phyloP scores from a whole-genome alignment of 108 stramenopile species.

The Epithemia pelagica region DNA sequence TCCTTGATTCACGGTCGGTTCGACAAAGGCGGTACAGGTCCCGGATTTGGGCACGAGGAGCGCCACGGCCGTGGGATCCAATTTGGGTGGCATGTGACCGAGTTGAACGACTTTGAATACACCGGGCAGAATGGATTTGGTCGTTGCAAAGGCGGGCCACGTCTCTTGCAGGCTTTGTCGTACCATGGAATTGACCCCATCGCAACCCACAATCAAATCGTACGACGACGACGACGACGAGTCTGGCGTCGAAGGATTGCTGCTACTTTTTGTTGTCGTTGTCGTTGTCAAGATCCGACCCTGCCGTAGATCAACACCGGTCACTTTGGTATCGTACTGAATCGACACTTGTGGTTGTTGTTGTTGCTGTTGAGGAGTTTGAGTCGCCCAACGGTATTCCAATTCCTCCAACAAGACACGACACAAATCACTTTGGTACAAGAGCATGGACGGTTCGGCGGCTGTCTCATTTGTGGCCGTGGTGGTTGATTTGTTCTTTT shows the following conservation, averaged over 20 bases:
- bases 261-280: not conserved
- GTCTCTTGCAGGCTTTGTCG: slow-evolving; percentile 22
- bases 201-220: slow-evolving; percentile 67
- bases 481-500: slow-evolving; percentile 1
- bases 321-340: not conserved
- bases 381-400: slow-evolving; percentile 16
- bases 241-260: not conserved
- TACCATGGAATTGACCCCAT: slow-evolving; percentile 67
- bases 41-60: slow-evolving; percentile 49
- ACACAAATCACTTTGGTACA: slow-evolving; percentile 75
- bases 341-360: not conserved
- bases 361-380: too few species aligned
- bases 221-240: slow-evolving; percentile 14
- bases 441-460: slow-evolving; percentile 55
- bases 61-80: slow-evolving; percentile 54
- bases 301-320: not conserved
- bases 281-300: not conserved
- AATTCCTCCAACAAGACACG: slow-evolving; percentile 50
- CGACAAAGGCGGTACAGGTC: slow-evolving; percentile 54
- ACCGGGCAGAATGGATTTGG: slow-evolving; percentile 35
- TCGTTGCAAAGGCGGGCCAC: slow-evolving; percentile 21
- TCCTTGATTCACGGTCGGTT: slow-evolving; percentile 43
- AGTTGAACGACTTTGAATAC: slow-evolving; percentile 61
- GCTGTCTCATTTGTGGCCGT: too few species aligned
- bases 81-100: slow-evolving; percentile 24